Base-by-base conservation (phyloP, 495 filamentous ascomycete species). In the Hypoxylon subgilvum region DNA sequence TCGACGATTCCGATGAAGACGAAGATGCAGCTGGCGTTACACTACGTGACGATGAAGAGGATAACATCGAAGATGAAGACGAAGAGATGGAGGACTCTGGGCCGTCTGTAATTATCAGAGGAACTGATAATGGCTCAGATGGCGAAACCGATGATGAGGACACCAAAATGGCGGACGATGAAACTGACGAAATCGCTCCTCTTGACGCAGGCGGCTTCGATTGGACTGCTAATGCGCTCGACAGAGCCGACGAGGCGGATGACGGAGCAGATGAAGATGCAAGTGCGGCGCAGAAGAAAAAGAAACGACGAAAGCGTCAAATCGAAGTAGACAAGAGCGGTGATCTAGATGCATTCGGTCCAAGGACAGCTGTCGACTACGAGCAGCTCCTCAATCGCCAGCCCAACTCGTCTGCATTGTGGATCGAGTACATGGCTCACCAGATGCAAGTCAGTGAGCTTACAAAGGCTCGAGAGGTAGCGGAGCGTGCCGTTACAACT, bases 351-450 rank as follows among this genome's bases (percentile, higher is more conserved):
- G 83, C 84, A 35, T 82, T 92, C 56, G 95, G 92, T n/a, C 94
- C 95, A 1, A 92, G 94, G 70, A 91, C 90, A 1, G 82, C 88
- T 13, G 86, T 87, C 45, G 94, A 97, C 70, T 97, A 89, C 71
- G 94, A 98, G 76, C 89, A 94, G 45, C 86, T 96, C 42, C 83
- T 97, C 32, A 84, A 97, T 28, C 90, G 91, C 48, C 89, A 96
- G 66, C 91, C 94, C 1, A 88, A 97, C 68, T 89, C 87, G 6
- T 95, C 94, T 1, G 74, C 86, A 38, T 79, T 97, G 18, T 98
- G 94, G 94, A 87, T 96, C 43, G 82, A 88, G 57, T 98, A 97
- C 75, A 96, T 97, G 88, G 92, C 92, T 16, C 96, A 96, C 78
- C 91, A 97, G 73, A 84, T 97, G 67, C 87, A 96, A 70, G 79